These are phyloP conservation scores for Dothideomycetidae sp. DNA, from an alignment of 2,329 filamentous ascomycete species.

Conservation along the genomic window DNA sequence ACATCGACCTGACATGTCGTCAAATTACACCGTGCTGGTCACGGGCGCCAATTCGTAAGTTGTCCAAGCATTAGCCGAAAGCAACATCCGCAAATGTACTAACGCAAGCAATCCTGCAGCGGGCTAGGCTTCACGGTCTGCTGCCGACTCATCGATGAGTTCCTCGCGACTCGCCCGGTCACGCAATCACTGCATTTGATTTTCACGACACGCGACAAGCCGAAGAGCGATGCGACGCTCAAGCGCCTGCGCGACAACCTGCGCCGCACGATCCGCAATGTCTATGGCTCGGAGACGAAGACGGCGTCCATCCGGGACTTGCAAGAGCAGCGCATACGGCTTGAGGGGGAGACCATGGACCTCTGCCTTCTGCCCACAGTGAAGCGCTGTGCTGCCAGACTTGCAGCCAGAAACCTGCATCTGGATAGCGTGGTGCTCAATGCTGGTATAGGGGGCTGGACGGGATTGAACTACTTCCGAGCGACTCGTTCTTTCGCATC, in stretches of 20 bases:
- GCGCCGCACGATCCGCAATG: constrained; percentile 28
- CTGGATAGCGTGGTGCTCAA: constrained; percentile 74
- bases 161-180: constrained; percentile 54
- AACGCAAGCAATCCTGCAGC: constrained; percentile 38
- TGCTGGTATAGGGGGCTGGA: constrained; percentile 79
- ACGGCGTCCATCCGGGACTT: constrained; percentile 28
- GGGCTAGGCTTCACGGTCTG: constrained; percentile 77
- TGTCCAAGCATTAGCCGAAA: no score
- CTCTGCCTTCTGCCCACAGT: constrained; percentile 42
- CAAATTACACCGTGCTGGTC: constrained; percentile 46
- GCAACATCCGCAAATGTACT: constrained; percentile 12
- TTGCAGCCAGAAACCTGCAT: constrained; percentile 47
- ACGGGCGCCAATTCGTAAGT: constrained; percentile 75
- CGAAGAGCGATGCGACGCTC: constrained; percentile 63
- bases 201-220: constrained; percentile 62
- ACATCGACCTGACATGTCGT: no score
- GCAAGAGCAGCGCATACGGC: constrained; percentile 31
- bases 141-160: constrained; percentile 78
- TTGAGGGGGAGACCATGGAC: constrained; percentile 45
- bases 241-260: constrained; percentile 49
- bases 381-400: constrained; percentile 36
- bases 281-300: constrained; percentile 20
- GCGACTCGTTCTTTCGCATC: constrained; percentile 45
- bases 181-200: constrained; percentile 62
- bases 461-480: constrained; percentile 54